A percentile compares a stretch with the other conserved stretches of the same genome.
Conservation (phyloP, 768 basidiomycete genomes). For the Trametes sanguinea region DNA sequence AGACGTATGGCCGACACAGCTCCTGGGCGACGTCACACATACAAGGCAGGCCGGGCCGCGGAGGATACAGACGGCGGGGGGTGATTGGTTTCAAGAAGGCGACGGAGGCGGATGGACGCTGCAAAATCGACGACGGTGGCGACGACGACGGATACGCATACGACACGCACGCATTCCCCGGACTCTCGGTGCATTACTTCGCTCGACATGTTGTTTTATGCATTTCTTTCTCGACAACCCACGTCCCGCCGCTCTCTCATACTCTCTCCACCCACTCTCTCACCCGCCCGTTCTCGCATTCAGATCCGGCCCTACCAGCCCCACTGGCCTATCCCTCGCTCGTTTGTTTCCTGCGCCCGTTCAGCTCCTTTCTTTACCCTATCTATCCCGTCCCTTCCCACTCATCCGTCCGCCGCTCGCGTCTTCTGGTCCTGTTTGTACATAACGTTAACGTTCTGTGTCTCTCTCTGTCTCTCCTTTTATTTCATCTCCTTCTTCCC, state of each 20-base stretch:
- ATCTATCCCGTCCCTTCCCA: background rate
- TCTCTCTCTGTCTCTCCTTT: background rate
- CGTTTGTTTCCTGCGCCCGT: background rate
- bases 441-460: background rate
- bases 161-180: conserved; percentile 18
- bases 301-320: background rate
- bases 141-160: conserved; percentile 11
- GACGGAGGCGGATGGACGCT: conserved; percentile 11
- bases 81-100: background rate
- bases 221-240: background rate
- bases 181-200: conserved; percentile 17
- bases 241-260: conserved; percentile 2
- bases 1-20: background rate
- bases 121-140: conserved; percentile 16
- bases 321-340: background rate
- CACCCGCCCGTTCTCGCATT: background rate
- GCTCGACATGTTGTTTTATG: conserved; percentile 20
- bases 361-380: background rate
- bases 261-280: background rate
- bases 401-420: background rate
- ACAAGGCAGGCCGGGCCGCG: background rate
- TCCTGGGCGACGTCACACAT: conserved; percentile 1
- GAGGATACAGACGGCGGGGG: background rate
- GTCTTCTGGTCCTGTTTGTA: conserved; percentile 1
- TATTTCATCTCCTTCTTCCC: background rate